Percentiles rank a stretch among this genome's conserved stretches.
phyloP scores from a whole-genome alignment of 371 early-diverging fungal genomes.

The Mucor piriformis region DNA sequence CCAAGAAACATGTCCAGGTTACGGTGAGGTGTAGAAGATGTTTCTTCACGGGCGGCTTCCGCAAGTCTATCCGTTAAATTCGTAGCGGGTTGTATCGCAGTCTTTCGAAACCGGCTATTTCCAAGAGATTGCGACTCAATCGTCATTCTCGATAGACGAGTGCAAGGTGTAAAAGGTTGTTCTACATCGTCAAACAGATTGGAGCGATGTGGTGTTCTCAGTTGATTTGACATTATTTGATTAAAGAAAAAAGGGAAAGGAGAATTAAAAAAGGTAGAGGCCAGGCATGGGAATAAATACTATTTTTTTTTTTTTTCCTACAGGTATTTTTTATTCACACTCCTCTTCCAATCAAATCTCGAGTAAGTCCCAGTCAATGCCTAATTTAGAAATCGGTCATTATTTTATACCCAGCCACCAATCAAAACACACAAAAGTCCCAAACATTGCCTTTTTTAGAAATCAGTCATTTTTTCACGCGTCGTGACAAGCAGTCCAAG shows the following conservation, averaged over 20 bases:
- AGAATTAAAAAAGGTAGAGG: slow-evolving; percentile 3
- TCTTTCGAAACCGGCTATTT: slow-evolving; percentile 1
- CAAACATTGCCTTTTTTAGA: not conserved
- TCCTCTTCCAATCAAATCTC: not conserved
- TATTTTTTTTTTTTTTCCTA: not conserved
- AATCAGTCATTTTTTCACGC: slow-evolving; percentile 7
- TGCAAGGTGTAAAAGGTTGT: slow-evolving; percentile 17
- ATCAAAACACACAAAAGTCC: not conserved
- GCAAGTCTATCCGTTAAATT: slow-evolving; percentile 17
- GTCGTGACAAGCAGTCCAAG: slow-evolving; percentile 1
- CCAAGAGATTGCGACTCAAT: slow-evolving; percentile 20
- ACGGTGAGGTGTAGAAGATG: slow-evolving; percentile 1
- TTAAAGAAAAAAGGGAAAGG: not conserved
- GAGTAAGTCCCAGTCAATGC: not conserved
- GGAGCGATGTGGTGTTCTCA: slow-evolving; percentile 6
- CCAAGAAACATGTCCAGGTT: slow-evolving; percentile 18
- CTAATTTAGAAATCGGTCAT: slow-evolving; percentile 6
- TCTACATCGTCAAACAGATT: not conserved
- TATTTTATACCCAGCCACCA: slow-evolving; percentile 5
- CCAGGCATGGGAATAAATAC: slow-evolving; percentile 17
- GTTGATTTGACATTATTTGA: slow-evolving; percentile 3
- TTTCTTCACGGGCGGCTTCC: slow-evolving; percentile 7
- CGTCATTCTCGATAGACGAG: slow-evolving; percentile 26
- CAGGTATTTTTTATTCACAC: not conserved
- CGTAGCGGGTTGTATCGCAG: slow-evolving; percentile 3